Conservation (phyloP, 2,329 filamentous ascomycete genomes). For the Hortaea sp. region DNA sequence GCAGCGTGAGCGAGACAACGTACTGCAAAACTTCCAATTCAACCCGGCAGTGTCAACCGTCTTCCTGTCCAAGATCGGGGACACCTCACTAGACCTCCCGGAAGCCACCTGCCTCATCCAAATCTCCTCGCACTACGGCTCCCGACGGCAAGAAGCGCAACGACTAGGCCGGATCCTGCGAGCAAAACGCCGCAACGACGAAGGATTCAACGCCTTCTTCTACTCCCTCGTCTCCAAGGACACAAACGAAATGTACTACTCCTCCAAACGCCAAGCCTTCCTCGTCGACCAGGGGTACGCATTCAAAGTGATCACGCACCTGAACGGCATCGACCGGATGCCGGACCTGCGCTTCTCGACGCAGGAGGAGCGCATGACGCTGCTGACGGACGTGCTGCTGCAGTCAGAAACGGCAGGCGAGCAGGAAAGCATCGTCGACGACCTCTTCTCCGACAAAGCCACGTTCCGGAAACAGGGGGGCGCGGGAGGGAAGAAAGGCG, state of each 20-base stretch:
- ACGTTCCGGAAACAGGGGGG: slow-evolving; percentile 23
- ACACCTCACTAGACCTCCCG: slow-evolving; percentile 93
- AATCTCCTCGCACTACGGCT: slow-evolving; percentile 95
- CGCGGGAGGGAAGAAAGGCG: slow-evolving; percentile 28
- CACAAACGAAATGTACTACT: slow-evolving; percentile 96
- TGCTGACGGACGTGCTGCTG: slow-evolving; percentile 80
- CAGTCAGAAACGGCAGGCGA: slow-evolving; percentile 69
- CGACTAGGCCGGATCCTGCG: slow-evolving; percentile 84
- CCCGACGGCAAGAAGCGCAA: slow-evolving; percentile 91
- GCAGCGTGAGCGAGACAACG: slow-evolving; percentile 73
- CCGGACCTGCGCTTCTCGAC: slow-evolving; percentile 71
- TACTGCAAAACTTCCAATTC: slow-evolving; percentile 90
- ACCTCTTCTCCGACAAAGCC: slow-evolving; percentile 50
- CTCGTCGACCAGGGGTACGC: slow-evolving; percentile 96
- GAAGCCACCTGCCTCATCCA: slow-evolving; percentile 96
- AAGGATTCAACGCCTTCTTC: slow-evolving; percentile 98
- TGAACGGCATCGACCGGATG: slow-evolving; percentile 81
- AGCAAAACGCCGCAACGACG: slow-evolving; percentile 91
- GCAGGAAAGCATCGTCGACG: slow-evolving; percentile 59
- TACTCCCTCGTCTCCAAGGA: slow-evolving; percentile 96
- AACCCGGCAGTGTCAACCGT: slow-evolving; percentile 84
- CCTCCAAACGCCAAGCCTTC: slow-evolving; percentile 91
- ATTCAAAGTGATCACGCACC: slow-evolving; percentile 96
- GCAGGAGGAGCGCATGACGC: slow-evolving; percentile 68
- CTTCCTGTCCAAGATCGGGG: slow-evolving; percentile 94